Percentiles rank a stretch among this genome's conserved stretches.
Evolutionary conservation across 805 yeast genomes (phyloP).

Genomic region (Candida yuanshanica): DNA sequence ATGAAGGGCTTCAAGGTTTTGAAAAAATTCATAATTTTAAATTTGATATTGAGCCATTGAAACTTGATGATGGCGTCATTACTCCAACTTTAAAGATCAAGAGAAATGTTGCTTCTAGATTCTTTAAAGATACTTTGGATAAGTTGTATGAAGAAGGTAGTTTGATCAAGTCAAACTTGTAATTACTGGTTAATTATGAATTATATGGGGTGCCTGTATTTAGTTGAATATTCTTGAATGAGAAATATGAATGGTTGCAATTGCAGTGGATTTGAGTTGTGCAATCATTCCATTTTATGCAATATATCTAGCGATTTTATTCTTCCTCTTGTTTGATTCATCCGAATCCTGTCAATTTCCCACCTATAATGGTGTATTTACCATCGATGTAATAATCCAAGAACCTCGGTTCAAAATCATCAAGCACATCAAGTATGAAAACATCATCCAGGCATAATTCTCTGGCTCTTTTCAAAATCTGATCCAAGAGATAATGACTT

Average conservation of each 20-base stretch:
- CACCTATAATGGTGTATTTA: too few relatives aligned
- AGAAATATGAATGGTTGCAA: too few relatives aligned
- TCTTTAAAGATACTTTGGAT: constrained; percentile 31
- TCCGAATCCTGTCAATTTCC: too few relatives aligned
- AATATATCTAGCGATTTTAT: too few relatives aligned
- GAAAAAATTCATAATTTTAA: constrained; percentile 44
- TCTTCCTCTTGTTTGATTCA: too few relatives aligned
- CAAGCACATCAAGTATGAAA: neutral
- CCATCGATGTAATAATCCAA: neutral
- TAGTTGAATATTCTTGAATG: too few relatives aligned
- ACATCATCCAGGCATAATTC: neutral
- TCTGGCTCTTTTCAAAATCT: neutral
- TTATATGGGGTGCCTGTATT: too few relatives aligned
- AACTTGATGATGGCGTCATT: constrained; percentile 41
- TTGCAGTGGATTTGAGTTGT: too few relatives aligned
- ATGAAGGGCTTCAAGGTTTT: constrained; percentile 37
- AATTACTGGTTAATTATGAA: too few relatives aligned
- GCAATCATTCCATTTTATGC: too few relatives aligned
- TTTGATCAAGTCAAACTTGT: neutral
- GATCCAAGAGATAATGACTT: neutral
- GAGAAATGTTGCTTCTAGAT: constrained; percentile 35
- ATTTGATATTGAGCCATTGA: constrained; percentile 44
- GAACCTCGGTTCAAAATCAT: neutral
- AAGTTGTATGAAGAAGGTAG: constrained; percentile 37
- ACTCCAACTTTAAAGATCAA: constrained; percentile 51